Evolutionary conservation across 805 yeast genomes (phyloP).

Genomic region (Wickerhamiella galacta): DNA sequence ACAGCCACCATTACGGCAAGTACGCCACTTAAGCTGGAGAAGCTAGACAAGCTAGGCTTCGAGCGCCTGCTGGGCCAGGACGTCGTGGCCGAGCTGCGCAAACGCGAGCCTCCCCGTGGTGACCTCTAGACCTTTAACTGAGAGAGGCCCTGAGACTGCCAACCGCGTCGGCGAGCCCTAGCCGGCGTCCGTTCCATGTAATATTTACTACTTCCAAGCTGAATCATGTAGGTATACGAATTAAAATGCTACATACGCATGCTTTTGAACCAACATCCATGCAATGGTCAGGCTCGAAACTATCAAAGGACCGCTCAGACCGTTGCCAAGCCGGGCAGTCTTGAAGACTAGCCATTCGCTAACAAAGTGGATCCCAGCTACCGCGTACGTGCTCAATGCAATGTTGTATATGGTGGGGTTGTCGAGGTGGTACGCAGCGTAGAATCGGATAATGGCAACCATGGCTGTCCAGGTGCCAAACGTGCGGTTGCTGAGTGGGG

Average conservation of each 20-base stretch:
- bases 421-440: conserved; percentile 65
- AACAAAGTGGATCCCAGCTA: conserved; percentile 74
- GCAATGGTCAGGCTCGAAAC: conserved; percentile 55
- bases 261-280: conserved; percentile 70
- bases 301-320: conserved; percentile 74
- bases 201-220: background rate
- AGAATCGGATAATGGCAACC: conserved; percentile 67
- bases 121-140: too few relatives aligned
- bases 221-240: background rate
- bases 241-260: conserved; percentile 31
- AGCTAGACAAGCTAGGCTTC: conserved; percentile 81
- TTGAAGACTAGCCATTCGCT: conserved; percentile 66
- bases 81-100: conserved; percentile 71
- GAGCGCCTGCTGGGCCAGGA: conserved; percentile 79
- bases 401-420: conserved; percentile 61
- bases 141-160: too few relatives aligned
- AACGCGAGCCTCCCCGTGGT: conserved; percentile 69
- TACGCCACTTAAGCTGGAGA: conserved; percentile 69
- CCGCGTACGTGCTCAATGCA: conserved; percentile 59
- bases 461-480: conserved; percentile 96
- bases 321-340: conserved; percentile 74
- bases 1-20: conserved; percentile 81
- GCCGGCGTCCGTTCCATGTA: background rate
- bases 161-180: too few relatives aligned
- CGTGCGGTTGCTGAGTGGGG: conserved; percentile 70